Evolutionary conservation across 768 basidiomycete species (phyloP).

Genomic region (Tephrocybe sp.): DNA sequence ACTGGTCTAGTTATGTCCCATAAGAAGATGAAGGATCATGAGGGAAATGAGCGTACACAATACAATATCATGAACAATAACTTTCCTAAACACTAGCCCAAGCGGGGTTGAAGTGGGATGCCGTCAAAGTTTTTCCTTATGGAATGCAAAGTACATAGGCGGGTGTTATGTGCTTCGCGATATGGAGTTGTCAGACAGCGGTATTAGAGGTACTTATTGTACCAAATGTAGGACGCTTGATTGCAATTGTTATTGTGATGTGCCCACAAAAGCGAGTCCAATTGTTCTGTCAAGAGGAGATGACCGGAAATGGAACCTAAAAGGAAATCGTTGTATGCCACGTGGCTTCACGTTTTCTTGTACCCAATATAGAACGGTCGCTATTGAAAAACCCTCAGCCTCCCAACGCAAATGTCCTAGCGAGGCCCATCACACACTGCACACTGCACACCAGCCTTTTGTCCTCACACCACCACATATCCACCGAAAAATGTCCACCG

Average conservation of each 20-base stretch:
- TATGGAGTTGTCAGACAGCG: neutral
- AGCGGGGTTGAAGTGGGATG: neutral
- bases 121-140: neutral
- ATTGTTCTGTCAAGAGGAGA: conserved; percentile 14
- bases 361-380: conserved; percentile 24
- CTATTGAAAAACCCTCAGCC: conserved; percentile 14
- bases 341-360: conserved; percentile 28
- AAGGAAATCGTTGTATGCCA: conserved; percentile 29
- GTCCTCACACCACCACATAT: conserved; percentile 3
- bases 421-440: too few relatives aligned
- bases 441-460: conserved; percentile 3
- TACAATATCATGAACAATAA: too few relatives aligned
- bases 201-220: conserved; percentile 9
- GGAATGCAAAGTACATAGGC: neutral
- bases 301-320: conserved; percentile 18
- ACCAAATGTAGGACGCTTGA: conserved; percentile 2
- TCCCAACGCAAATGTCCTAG: too few relatives aligned
- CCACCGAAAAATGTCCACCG: conserved; percentile 29
- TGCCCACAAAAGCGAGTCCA: conserved; percentile 12
- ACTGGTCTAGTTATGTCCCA: too few relatives aligned
- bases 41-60: too few relatives aligned
- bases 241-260: conserved; percentile 11
- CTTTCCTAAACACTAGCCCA: too few relatives aligned
- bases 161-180: conserved; percentile 1
- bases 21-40: too few relatives aligned